A percentile compares a stretch with the other conserved stretches of the same genome.
Evolutionary conservation across 768 basidiomycete species (phyloP).

Genomic region (Pulveroboletus ravenelii): DNA sequence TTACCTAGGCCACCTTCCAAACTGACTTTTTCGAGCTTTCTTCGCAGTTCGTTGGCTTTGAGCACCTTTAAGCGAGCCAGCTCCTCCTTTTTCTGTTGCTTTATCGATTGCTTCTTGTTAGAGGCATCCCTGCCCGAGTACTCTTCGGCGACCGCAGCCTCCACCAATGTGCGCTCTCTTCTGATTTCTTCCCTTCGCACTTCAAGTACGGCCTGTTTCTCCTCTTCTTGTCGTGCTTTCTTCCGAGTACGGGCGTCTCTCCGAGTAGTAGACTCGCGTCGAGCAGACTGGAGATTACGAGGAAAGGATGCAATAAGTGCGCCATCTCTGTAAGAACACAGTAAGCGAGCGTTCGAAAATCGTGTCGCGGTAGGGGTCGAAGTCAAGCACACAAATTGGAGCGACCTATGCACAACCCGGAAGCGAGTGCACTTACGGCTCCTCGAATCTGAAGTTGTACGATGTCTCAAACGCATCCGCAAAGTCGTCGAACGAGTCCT

Average conservation of each 20-base stretch:
- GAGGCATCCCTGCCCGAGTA: constrained; percentile 73
- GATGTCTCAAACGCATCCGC: constrained; percentile 91
- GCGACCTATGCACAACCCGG: neutral
- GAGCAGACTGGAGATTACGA: constrained; percentile 62
- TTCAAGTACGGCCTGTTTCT: constrained; percentile 68
- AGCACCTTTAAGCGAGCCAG: constrained; percentile 75
- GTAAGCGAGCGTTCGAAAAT: constrained; percentile 1
- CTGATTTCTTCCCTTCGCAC: constrained; percentile 73
- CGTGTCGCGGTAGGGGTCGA: neutral
- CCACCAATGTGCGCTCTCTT: constrained; percentile 57
- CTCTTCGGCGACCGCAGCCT: constrained; percentile 71
- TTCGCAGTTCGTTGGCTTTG: constrained; percentile 78
- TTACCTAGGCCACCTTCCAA: constrained; percentile 57
- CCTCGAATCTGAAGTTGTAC: constrained; percentile 98
- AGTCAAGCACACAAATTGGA: neutral
- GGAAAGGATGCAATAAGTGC: constrained; percentile 69
- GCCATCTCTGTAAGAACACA: constrained; percentile 47
- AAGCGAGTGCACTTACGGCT: constrained; percentile 60
- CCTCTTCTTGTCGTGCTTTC: constrained; percentile 65
- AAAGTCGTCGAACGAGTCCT: constrained; percentile 83
- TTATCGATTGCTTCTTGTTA: constrained; percentile 32
- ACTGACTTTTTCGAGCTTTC: constrained; percentile 69
- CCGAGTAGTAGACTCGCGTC: constrained; percentile 70
- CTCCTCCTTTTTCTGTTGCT: constrained; percentile 53
- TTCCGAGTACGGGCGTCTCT: constrained; percentile 80